These are phyloP conservation scores for Usnea hakonensis DNA, from an alignment of 495 filamentous ascomycete species.

Conservation along the genomic window DNA sequence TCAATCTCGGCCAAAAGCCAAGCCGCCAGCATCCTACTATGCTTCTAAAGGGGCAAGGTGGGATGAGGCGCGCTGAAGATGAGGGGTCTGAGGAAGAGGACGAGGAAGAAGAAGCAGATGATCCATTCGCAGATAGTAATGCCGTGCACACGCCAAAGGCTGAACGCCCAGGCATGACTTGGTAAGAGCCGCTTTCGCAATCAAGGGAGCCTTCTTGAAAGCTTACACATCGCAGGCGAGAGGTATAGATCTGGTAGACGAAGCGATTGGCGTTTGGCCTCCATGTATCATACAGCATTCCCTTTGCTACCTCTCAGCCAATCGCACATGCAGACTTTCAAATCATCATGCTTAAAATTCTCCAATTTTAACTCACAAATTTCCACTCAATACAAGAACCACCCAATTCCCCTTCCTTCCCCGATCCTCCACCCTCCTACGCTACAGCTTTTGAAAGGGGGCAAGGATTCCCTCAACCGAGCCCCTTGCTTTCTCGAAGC, in stretches of 20 bases:
- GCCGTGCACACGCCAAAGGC: slow-evolving; percentile 53
- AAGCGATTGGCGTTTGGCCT: background rate
- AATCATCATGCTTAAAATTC: background rate
- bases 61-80: slow-evolving; percentile 25
- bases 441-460: background rate
- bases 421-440: background rate
- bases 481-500: too few relatives aligned
- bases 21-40: slow-evolving; percentile 20
- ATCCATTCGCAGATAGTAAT: slow-evolving; percentile 74
- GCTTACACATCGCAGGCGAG: background rate
- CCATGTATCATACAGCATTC: background rate
- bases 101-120: slow-evolving; percentile 57
- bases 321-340: background rate
- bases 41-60: slow-evolving; percentile 18
- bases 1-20: slow-evolving; percentile 40
- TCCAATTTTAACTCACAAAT: background rate
- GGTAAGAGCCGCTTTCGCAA: slow-evolving; percentile 26
- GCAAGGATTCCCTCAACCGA: too few relatives aligned
- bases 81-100: slow-evolving; percentile 44
- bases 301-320: background rate
- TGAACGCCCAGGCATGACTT: slow-evolving; percentile 48
- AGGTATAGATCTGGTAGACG: background rate
- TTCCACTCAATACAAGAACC: background rate
- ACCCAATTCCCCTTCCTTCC: background rate
- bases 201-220: background rate